Conservation (phyloP, 192 early-diverging fungal species). For the Coemansia sp. region DNA sequence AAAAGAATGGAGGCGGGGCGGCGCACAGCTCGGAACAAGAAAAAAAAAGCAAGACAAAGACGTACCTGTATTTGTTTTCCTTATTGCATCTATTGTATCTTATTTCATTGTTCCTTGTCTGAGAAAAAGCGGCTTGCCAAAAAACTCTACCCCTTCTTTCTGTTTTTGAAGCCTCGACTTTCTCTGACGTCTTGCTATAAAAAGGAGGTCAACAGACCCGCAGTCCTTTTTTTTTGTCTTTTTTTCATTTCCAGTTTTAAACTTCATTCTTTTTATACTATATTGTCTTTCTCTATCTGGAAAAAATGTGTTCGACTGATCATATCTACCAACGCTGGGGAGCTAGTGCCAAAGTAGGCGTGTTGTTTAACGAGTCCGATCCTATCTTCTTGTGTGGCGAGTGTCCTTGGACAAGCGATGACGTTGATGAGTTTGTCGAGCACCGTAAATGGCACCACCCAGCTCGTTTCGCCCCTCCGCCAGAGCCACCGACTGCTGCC, state of each 20-base stretch:
- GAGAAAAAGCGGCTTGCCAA: slow-evolving; percentile 12
- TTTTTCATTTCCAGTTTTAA: slow-evolving; percentile 6
- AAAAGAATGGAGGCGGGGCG: background rate
- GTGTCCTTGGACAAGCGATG: slow-evolving; percentile 29
- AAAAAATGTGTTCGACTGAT: background rate
- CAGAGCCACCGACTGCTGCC: slow-evolving; percentile 3
- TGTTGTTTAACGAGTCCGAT: background rate
- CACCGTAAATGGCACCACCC: slow-evolving; percentile 39
- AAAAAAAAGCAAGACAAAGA: background rate
- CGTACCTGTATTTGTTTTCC: background rate
- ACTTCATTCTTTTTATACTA: background rate
- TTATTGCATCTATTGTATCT: slow-evolving; percentile 7
- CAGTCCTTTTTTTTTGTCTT: background rate
- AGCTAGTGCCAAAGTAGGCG: background rate
- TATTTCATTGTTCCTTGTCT: background rate
- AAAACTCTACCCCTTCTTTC: slow-evolving; percentile 1
- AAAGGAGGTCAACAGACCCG: background rate
- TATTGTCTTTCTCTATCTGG: background rate
- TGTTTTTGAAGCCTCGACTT: background rate
- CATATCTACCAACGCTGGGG: slow-evolving; percentile 4
- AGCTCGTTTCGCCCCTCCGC: slow-evolving; percentile 7
- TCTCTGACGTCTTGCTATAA: background rate
- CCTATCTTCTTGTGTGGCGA: slow-evolving; percentile 42
- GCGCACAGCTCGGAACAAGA: background rate
- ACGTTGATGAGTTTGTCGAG: slow-evolving; percentile 34